Conservation (phyloP, 2,329 filamentous ascomycete genomes). For the Pseudogymnoascus sp. region DNA sequence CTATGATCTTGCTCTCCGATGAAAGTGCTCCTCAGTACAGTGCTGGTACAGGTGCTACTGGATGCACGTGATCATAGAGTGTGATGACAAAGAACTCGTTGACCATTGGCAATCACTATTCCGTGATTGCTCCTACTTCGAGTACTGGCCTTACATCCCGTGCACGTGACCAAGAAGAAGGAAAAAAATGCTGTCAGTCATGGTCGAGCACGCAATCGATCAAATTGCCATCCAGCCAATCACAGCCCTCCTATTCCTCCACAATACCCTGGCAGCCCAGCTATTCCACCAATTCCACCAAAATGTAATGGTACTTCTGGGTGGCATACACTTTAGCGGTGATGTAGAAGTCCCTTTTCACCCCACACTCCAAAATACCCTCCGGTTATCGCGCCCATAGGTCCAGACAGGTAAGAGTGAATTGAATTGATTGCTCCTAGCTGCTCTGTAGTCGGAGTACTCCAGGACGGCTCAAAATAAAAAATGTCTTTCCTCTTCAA, state of each 20-base stretch:
- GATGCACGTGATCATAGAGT: not conserved
- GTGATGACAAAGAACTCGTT: not conserved
- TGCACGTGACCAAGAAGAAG: not conserved
- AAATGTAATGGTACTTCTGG: not conserved
- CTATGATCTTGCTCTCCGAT: too few relatives aligned
- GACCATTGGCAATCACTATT: not conserved
- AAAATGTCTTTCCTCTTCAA: slow-evolving; percentile 31
- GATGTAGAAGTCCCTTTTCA: not conserved
- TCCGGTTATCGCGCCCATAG: slow-evolving; percentile 8
- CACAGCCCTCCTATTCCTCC: not conserved
- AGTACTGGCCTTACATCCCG: not conserved
- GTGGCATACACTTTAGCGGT: too few relatives aligned
- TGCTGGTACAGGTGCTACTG: too few relatives aligned
- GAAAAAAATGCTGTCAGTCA: not conserved
- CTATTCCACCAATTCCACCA: not conserved
- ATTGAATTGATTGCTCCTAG: slow-evolving; percentile 7
- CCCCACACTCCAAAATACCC: slow-evolving; percentile 2
- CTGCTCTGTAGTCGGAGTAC: not conserved
- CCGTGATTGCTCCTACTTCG: not conserved
- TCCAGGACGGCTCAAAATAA: slow-evolving; percentile 8
- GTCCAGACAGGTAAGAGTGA: slow-evolving; percentile 6
- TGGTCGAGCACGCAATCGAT: slow-evolving; percentile 9
- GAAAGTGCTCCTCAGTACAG: too few relatives aligned
- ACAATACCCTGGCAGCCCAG: slow-evolving; percentile 6
- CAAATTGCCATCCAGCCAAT: slow-evolving; percentile 5